Conservation (phyloP, 768 basidiomycete species). For the Pulveroboletus sp. region DNA sequence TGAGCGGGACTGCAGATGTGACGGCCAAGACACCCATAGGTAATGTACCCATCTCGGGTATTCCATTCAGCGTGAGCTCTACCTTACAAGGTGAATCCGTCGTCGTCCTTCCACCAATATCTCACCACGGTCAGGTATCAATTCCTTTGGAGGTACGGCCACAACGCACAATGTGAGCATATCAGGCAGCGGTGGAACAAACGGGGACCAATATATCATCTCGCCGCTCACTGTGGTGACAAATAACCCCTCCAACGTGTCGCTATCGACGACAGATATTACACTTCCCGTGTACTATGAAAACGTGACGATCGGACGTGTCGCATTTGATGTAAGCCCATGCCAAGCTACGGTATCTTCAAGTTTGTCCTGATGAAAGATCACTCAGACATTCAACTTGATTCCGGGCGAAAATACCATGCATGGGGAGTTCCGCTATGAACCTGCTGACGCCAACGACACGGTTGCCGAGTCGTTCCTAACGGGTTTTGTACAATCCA, state of each 20-base stretch:
- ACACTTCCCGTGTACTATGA: slow-evolving; percentile 58
- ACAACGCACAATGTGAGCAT: slow-evolving; percentile 55
- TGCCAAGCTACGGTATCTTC: background rate
- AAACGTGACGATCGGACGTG: slow-evolving; percentile 54
- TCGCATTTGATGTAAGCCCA: slow-evolving; percentile 51
- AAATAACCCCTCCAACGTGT: slow-evolving; percentile 67
- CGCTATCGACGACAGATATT: slow-evolving; percentile 55
- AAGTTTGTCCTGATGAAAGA: background rate
- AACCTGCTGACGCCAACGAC: slow-evolving; percentile 62
- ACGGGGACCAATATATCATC: slow-evolving; percentile 57
- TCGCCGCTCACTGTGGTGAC: slow-evolving; percentile 56
- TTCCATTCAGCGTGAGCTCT: slow-evolving; percentile 61
- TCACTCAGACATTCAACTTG: slow-evolving; percentile 49
- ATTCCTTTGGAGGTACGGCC: slow-evolving; percentile 54
- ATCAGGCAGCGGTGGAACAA: slow-evolving; percentile 60
- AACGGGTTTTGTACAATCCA: slow-evolving; percentile 55
- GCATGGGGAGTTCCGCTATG: slow-evolving; percentile 64
- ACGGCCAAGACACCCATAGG: slow-evolving; percentile 62
- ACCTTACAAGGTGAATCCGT: slow-evolving; percentile 45
- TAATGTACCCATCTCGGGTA: slow-evolving; percentile 60
- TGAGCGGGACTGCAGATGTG: slow-evolving; percentile 59
- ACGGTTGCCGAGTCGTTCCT: slow-evolving; percentile 63
- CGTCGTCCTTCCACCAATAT: background rate
- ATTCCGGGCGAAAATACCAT: slow-evolving; percentile 55
- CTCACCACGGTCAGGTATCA: slow-evolving; percentile 43